These are phyloP conservation scores for Staphylotrichum tortipilum DNA, from an alignment of 495 filamentous ascomycete species.

Conservation along the genomic window DNA sequence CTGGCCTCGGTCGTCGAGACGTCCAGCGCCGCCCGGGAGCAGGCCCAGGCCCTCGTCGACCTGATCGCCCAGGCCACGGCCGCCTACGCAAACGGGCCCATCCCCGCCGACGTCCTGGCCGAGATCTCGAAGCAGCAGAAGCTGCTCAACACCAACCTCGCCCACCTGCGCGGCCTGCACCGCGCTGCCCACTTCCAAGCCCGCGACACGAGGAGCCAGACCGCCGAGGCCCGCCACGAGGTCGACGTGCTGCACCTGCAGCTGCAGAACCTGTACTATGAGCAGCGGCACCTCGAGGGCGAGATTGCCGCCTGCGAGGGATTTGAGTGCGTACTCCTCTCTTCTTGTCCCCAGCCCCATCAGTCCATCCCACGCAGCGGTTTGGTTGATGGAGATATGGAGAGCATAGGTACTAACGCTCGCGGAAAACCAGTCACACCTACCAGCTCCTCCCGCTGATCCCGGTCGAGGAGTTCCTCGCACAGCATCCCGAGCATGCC, in stretches of 20 bases:
- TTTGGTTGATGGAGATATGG: too few relatives aligned
- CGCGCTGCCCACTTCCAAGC: constrained; percentile 71
- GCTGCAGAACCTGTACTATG: constrained; percentile 93
- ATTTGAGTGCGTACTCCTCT: constrained; percentile 63
- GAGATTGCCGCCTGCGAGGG: constrained; percentile 87
- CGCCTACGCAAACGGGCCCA: constrained; percentile 18
- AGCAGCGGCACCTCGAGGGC: constrained; percentile 79
- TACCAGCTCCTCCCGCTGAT: constrained; percentile 81
- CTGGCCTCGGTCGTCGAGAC: constrained; percentile 63
- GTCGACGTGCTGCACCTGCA: constrained; percentile 87
- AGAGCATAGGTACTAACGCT: too few relatives aligned
- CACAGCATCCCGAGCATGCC: constrained; percentile 63
- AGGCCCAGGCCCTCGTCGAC: constrained; percentile 61
- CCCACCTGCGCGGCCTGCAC: constrained; percentile 73
- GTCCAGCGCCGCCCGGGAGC: constrained; percentile 58
- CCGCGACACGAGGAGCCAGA: constrained; percentile 76
- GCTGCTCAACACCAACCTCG: constrained; percentile 65
- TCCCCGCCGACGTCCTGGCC: constrained; percentile 43
- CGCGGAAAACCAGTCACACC: constrained; percentile 84
- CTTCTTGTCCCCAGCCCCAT: too few relatives aligned
- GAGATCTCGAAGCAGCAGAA: constrained; percentile 73
- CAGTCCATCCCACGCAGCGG: too few relatives aligned
- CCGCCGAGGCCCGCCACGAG: constrained; percentile 79
- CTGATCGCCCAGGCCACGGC: constrained; percentile 42
- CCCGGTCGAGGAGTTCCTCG: constrained; percentile 72